These are phyloP conservation scores for Vigna reflexopilosa DNA, from an alignment of 306 rosid species.

Conservation along the genomic window DNA sequence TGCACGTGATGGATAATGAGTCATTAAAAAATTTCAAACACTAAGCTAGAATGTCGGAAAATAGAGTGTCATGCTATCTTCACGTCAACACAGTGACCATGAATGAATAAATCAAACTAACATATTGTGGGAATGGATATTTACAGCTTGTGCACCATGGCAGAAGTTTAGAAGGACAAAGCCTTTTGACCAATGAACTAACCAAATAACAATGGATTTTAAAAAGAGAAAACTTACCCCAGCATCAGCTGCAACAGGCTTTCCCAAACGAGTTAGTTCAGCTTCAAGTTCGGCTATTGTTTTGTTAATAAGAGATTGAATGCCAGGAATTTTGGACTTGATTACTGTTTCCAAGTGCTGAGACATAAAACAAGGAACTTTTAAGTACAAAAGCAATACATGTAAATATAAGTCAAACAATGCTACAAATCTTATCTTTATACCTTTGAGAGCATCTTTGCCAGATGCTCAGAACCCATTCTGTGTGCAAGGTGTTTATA, in stretches of 20 bases:
- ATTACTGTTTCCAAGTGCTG: conserved; percentile 97
- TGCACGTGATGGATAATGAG: conserved; percentile 54
- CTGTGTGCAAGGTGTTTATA: conserved; percentile 83
- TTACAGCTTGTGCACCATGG: neutral
- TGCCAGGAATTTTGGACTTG: conserved; percentile 94
- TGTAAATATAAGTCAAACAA: conserved; percentile 24
- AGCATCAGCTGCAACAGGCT: conserved; percentile 87
- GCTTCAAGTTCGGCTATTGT: conserved; percentile 82
- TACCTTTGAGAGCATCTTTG: conserved; percentile 94
- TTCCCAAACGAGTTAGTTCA: conserved; percentile 83
- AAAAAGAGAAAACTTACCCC: conserved; percentile 67
- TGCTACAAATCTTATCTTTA: conserved; percentile 20
- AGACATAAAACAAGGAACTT: conserved; percentile 39
- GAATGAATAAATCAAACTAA: conserved; percentile 18
- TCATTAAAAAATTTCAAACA: conserved; percentile 41
- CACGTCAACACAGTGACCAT: conserved; percentile 10
- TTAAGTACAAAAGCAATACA: neutral
- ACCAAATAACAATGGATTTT: neutral
- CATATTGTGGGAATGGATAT: conserved; percentile 9
- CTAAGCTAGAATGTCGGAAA: conserved; percentile 20
- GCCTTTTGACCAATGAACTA: conserved; percentile 17
- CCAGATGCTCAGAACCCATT: conserved; percentile 99
- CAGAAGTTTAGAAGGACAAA: conserved; percentile 14
- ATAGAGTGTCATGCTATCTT: conserved; percentile 8
- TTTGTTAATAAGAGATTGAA: conserved; percentile 91